Percentiles rank a stretch among this genome's conserved stretches.
phyloP scores from a whole-genome alignment of 179 eudicot species.

The Heliamphora ciliata region DNA sequence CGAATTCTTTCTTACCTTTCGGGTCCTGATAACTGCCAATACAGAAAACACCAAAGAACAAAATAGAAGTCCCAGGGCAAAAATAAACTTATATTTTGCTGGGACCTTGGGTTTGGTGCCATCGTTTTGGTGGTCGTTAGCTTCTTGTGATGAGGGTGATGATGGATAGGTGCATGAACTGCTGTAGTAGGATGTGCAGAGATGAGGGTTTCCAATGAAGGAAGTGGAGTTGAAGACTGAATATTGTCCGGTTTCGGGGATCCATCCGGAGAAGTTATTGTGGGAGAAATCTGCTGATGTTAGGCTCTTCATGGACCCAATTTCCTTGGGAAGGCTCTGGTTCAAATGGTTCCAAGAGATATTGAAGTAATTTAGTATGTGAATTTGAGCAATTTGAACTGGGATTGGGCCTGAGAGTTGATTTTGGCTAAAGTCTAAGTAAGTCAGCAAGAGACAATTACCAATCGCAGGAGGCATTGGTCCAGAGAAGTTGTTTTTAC shows the following conservation, averaged over 20 bases:
- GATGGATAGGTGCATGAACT: constrained; percentile 31
- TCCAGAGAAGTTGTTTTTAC: constrained; percentile 42
- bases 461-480: constrained; percentile 35
- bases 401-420: constrained; percentile 48
- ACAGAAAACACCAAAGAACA: constrained; percentile 29
- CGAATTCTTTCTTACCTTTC: constrained; percentile 24
- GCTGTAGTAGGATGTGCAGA: constrained; percentile 30
- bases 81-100: constrained; percentile 32
- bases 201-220: constrained; percentile 40
- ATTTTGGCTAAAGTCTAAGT: constrained; percentile 45
- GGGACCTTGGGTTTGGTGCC: constrained; percentile 22
- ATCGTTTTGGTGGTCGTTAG: constrained; percentile 8
- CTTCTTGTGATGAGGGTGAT: constrained; percentile 14
- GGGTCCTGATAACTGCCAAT: constrained; percentile 35
- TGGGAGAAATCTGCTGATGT: constrained; percentile 56
- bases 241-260: constrained; percentile 46
- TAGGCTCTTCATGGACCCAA: constrained; percentile 54
- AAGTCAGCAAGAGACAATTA: constrained; percentile 25
- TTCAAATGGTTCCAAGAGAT: constrained; percentile 49
- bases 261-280: constrained; percentile 43
- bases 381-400: constrained; percentile 30
- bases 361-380: constrained; percentile 40
- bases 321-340: constrained; percentile 41
- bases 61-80: constrained; percentile 37
- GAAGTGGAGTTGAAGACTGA: constrained; percentile 38